These are phyloP conservation scores for Sarocladium oryzae DNA, from an alignment of 2,329 filamentous ascomycete species.

Conservation along the genomic window DNA sequence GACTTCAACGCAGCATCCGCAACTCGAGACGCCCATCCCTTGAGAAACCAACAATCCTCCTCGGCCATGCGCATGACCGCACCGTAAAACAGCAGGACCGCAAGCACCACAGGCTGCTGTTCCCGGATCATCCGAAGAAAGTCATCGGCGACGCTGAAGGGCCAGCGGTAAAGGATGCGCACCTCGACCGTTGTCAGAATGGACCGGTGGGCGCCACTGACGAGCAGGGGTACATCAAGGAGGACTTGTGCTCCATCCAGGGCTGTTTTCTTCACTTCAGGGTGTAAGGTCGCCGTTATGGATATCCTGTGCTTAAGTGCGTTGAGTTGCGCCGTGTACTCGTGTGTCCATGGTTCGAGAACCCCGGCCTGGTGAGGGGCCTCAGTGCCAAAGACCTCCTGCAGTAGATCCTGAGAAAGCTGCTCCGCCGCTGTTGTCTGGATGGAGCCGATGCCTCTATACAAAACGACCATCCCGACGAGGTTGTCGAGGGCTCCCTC, in stretches of 20 bases:
- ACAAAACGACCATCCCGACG: background rate
- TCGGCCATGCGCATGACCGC: background rate
- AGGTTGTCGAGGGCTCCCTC: background rate
- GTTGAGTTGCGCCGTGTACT: background rate
- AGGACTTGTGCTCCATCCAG: background rate
- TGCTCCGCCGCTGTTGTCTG: background rate
- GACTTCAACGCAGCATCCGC: background rate
- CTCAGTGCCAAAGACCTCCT: background rate
- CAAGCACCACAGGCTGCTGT: background rate
- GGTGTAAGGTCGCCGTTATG: background rate
- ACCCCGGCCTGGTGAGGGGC: background rate
- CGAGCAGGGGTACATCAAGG: background rate
- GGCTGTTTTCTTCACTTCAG: background rate
- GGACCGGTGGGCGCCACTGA: background rate
- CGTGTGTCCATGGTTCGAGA: background rate
- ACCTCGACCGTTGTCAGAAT: background rate
- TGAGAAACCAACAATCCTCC: background rate
- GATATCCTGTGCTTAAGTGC: background rate
- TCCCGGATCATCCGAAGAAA: background rate
- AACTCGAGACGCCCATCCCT: background rate
- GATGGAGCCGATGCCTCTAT: background rate
- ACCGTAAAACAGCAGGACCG: background rate
- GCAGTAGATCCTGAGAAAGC: background rate
- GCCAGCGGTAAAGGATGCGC: constrained; percentile 6
- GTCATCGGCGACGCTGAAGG: background rate